Evolutionary conservation across 169 alveolate genomes (phyloP).

Genomic region (Plasmodium fragile): DNA sequence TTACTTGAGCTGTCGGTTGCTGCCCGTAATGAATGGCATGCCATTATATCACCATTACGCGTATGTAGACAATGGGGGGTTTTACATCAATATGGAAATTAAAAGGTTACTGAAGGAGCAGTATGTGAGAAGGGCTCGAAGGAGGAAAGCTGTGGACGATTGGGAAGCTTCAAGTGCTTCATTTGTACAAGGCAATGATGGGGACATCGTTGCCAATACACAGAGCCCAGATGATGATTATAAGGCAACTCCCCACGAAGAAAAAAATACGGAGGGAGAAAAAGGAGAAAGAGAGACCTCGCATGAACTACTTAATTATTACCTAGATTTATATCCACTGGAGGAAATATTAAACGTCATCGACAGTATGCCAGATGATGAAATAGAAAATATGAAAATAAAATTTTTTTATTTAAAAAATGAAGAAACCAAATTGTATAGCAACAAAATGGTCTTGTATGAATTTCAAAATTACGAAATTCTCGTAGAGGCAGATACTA

Average conservation of each 20-base stretch:
- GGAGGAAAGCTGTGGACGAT: neutral
- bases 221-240: neutral
- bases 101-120: constrained; percentile 51
- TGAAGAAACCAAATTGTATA: neutral
- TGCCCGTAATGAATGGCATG: constrained; percentile 60
- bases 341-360: constrained; percentile 39
- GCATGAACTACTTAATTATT: neutral
- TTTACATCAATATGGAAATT: constrained; percentile 60
- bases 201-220: neutral
- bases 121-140: constrained; percentile 17
- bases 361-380: constrained; percentile 54
- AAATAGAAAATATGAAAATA: constrained; percentile 55
- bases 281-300: neutral
- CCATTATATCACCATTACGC: constrained; percentile 73
- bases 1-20: constrained; percentile 39
- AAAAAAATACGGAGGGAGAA: neutral
- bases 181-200: neutral
- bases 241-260: neutral
- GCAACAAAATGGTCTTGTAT: constrained; percentile 45
- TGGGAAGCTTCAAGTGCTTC: neutral
- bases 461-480: constrained; percentile 36
- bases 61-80: constrained; percentile 69
- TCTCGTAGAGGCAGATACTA: constrained; percentile 45
- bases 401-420: constrained; percentile 71
- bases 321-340: constrained; percentile 18